These are phyloP conservation scores for Ogataea methanolica DNA, from an alignment of 805 yeast species.

Conservation along the genomic window DNA sequence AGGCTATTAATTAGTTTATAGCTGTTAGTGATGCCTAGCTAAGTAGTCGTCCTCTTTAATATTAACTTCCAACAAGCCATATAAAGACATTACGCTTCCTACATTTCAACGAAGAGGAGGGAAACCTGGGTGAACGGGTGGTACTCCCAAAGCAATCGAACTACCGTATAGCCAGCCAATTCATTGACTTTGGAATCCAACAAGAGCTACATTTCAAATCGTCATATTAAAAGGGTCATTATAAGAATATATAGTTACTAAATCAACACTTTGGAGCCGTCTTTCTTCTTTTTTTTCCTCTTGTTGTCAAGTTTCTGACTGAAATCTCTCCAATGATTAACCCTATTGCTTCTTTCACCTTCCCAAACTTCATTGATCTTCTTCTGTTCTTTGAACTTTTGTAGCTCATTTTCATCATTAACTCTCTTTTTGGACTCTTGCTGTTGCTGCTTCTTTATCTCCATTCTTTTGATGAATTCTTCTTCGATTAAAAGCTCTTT, in stretches of 20 bases:
- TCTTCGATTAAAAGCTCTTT: constrained; percentile 41
- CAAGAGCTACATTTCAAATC: too few relatives aligned
- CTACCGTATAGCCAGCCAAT: too few relatives aligned
- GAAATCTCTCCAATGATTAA: constrained; percentile 55
- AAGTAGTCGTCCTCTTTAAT: too few relatives aligned
- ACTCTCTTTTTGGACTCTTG: constrained; percentile 35
- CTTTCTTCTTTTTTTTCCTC: constrained; percentile 40
- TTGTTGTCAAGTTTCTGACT: constrained; percentile 40
- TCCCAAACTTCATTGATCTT: constrained; percentile 53
- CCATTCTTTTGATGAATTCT: constrained; percentile 40
- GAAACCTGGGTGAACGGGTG: too few relatives aligned
- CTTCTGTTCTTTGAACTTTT: constrained; percentile 28
- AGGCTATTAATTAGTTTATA: too few relatives aligned
- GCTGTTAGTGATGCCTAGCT: too few relatives aligned
- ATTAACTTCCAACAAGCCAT: too few relatives aligned
- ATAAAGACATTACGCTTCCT: too few relatives aligned
- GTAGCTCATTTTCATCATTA: constrained; percentile 28
- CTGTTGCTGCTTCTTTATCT: constrained; percentile 36
- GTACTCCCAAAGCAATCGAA: too few relatives aligned
- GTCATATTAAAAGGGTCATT: background rate
- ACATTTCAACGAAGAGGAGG: too few relatives aligned
- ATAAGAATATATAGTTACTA: constrained; percentile 7
- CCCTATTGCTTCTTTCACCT: constrained; percentile 51
- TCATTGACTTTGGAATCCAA: too few relatives aligned
- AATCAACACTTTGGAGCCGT: constrained; percentile 35